Percentiles rank a stretch among this genome's conserved stretches.
Conservation (phyloP, 768 basidiomycete species). For the Exsudoporus frostii region DNA sequence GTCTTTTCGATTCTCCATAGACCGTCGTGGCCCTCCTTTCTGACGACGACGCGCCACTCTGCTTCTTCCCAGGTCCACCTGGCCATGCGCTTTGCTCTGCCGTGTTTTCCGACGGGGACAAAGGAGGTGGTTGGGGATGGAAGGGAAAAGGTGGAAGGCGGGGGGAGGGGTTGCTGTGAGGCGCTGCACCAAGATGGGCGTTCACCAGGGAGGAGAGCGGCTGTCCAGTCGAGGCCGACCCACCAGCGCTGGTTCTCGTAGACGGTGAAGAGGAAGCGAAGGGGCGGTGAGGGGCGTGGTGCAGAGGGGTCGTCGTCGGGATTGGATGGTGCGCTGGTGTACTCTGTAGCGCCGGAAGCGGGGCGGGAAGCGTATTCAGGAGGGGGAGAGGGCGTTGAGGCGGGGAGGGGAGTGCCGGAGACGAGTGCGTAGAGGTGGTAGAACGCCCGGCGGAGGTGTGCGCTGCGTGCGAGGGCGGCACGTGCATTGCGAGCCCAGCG, state of each 20-base stretch:
- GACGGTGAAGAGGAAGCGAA: constrained; percentile 84
- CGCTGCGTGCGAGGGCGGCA: constrained; percentile 56
- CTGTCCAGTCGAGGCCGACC: constrained; percentile 96
- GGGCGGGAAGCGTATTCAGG: constrained; percentile 30
- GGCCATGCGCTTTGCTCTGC: constrained; percentile 66
- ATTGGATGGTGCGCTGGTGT: constrained; percentile 14
- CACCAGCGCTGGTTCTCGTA: constrained; percentile 98
- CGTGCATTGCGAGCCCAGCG: constrained; percentile 62
- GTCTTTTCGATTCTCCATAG: constrained; percentile 57
- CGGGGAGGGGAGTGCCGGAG: constrained; percentile 52
- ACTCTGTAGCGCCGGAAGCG: constrained; percentile 16
- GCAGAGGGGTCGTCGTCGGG: constrained; percentile 10
- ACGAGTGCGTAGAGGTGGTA: constrained; percentile 52
- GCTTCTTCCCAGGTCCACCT: constrained; percentile 88
- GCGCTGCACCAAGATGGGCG: constrained; percentile 83
- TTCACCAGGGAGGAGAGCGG: constrained; percentile 84
- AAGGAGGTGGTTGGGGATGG: constrained; percentile 61
- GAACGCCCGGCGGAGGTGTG: constrained; percentile 62
- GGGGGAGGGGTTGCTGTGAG: constrained; percentile 55
- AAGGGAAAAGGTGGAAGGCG: constrained; percentile 66
- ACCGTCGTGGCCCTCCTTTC: constrained; percentile 47
- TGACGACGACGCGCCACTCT: constrained; percentile 81
- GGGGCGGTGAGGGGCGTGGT: constrained; percentile 26
- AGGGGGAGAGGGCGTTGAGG: constrained; percentile 30
- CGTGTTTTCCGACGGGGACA: constrained; percentile 46